phyloP scores from a whole-genome alignment of 495 filamentous ascomycete genomes.

The Penicillium dipodomyicola region DNA sequence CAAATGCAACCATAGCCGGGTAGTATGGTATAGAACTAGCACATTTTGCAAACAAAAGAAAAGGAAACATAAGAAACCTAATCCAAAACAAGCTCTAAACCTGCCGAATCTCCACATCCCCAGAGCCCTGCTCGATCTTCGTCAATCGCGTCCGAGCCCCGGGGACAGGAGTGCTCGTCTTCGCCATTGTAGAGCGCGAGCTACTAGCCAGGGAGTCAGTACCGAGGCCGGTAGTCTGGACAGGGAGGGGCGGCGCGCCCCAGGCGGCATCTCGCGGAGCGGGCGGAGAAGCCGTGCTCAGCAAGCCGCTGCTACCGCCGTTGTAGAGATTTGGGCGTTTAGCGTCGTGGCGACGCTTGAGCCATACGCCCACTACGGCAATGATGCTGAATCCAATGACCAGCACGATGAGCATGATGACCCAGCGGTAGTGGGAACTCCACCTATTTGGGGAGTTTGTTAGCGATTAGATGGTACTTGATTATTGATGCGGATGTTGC shows the following conservation, averaged over 20 bases:
- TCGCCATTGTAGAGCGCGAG: conserved; percentile 31
- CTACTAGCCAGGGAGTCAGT: conserved; percentile 32
- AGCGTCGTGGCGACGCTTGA: conserved; percentile 50
- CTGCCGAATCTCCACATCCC: conserved; percentile 33
- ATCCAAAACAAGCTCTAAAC: conserved; percentile 16
- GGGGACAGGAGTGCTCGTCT: conserved; percentile 9
- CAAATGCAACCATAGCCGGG: background rate
- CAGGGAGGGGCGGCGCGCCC: background rate
- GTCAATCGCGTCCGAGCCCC: conserved; percentile 24
- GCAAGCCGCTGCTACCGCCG: conserved; percentile 19
- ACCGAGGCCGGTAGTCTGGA: background rate
- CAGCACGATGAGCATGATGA: conserved; percentile 55
- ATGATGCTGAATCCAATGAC: conserved; percentile 44
- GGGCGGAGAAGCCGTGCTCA: conserved; percentile 11
- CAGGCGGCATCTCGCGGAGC: conserved; percentile 3
- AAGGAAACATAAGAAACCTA: background rate
- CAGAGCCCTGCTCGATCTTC: conserved; percentile 17
- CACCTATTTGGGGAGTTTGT: conserved; percentile 37
- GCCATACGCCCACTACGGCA: conserved; percentile 38
- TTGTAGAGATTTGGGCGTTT: conserved; percentile 42
- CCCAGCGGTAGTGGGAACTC: conserved; percentile 51
- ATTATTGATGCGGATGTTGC: background rate
- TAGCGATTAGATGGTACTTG: background rate
- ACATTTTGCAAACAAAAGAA: background rate
- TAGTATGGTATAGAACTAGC: background rate